A percentile compares a stretch with the other conserved stretches of the same genome.
Evolutionary conservation across 1,284 basidiomycete genomes (phyloP).

Genomic region (Ganoderma boninense): DNA sequence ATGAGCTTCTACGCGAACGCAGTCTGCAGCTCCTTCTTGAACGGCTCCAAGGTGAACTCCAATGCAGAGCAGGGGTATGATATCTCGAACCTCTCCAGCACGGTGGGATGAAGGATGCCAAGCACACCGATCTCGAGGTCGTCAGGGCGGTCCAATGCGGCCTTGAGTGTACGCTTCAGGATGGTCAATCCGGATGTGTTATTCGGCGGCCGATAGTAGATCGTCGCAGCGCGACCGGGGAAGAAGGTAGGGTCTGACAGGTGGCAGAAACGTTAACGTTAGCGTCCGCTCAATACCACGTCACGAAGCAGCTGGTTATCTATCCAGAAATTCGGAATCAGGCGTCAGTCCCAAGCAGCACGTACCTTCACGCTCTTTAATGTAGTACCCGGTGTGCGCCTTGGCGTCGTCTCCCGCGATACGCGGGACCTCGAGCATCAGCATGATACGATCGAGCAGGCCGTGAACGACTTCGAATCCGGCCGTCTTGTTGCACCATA

Average conservation of each 20-base stretch:
- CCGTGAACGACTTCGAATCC: slow-evolving; percentile 98
- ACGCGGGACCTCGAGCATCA: slow-evolving; percentile 89
- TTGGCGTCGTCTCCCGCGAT: slow-evolving; percentile 68
- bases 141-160: slow-evolving; percentile 33
- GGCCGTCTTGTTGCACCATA: slow-evolving; percentile 97
- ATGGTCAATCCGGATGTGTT: slow-evolving; percentile 39
- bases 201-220: slow-evolving; percentile 80
- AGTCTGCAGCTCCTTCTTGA: slow-evolving; percentile 71
- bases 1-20: slow-evolving; percentile 32
- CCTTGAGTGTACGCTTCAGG: slow-evolving; percentile 47
- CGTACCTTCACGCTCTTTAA: slow-evolving; percentile 85
- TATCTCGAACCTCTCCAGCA: slow-evolving; percentile 94
- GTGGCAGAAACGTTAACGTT: neutral
- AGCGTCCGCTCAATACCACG: neutral
- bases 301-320: neutral
- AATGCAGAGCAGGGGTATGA: slow-evolving; percentile 95
- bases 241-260: slow-evolving; percentile 88
- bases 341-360: slow-evolving; percentile 32
- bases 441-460: slow-evolving; percentile 93
- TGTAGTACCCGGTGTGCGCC: slow-evolving; percentile 86
- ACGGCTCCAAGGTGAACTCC: slow-evolving; percentile 94
- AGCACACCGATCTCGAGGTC: slow-evolving; percentile 86
- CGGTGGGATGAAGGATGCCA: slow-evolving; percentile 90
- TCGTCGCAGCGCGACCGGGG: slow-evolving; percentile 91
- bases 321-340: slow-evolving; percentile 2